These are phyloP conservation scores for Chalara sp. DNA, from an alignment of 2,329 filamentous ascomycete species.

Conservation along the genomic window DNA sequence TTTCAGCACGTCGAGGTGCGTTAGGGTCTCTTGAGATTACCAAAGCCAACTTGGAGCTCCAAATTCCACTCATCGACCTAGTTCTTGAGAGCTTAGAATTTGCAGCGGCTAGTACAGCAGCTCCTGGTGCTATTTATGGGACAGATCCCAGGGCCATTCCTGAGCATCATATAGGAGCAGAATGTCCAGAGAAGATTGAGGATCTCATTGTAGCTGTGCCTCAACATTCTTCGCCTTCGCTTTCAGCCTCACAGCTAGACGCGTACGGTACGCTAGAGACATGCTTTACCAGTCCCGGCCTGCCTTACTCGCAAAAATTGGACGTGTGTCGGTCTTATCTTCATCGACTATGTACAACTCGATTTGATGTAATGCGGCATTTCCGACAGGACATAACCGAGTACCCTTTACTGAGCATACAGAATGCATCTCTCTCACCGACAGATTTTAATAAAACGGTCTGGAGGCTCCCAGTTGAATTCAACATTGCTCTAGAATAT, in stretches of 20 bases:
- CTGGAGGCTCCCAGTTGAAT: neutral
- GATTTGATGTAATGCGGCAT: neutral
- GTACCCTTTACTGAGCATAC: neutral
- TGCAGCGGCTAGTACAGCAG: neutral
- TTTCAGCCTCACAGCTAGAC: neutral
- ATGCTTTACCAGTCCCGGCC: neutral
- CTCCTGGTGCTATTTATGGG: neutral
- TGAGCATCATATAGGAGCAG: neutral
- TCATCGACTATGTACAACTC: neutral
- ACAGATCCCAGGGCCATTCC: neutral
- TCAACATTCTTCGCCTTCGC: neutral
- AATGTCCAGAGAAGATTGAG: neutral
- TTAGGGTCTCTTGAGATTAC: neutral
- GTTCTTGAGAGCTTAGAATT: neutral
- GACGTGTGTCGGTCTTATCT: neutral
- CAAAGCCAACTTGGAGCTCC: neutral
- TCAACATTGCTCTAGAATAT: conserved; percentile 4
- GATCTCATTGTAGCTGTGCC: neutral
- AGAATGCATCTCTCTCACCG: neutral
- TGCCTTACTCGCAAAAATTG: neutral
- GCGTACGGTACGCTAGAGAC: neutral
- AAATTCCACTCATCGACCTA: neutral
- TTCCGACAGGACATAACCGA: neutral
- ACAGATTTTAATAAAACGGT: neutral
- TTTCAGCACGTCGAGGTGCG: neutral